Evolutionary conservation across 1,284 basidiomycete genomes (phyloP), one percentile per base, ranked within the genome.

Genomic region (Thelephora terrestris): DNA sequence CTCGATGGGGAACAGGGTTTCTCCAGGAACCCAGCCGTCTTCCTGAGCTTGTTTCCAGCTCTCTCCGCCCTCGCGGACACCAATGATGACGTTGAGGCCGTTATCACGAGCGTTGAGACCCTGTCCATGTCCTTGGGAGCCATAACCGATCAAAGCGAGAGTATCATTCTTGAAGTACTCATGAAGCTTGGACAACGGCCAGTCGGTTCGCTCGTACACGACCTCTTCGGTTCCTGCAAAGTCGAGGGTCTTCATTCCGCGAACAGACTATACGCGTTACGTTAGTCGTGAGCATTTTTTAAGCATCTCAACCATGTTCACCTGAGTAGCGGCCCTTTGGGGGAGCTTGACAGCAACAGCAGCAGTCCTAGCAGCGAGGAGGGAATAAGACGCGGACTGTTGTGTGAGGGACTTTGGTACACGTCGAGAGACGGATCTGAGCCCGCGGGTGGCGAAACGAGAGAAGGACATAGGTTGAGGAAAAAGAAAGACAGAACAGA

Each of bases 151-250:
- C 69, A 99, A 82, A 56, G 95, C 95, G 54, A 99, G 91, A 57
- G 95, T 98, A 72, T 99, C 96, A 66, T 98, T 87, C 75, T 98
- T 98, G 80, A 99, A 96, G 78, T 93, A 96, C 65, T 98, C 93
- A 69, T 98, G 95, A 66, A 99, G 85, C 73, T 91, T 97, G 61
- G 92, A 83, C 53, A 95, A 74, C 39, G 95, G 96, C 96, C 96
- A 99, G 79, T 99, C 95, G 61, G 79, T 80, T 57, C 94, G 91
- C 78, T 99, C 95, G 70, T 97, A 99, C 50, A 99, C 93, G 58
- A 79, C 80, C 75, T 99, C 95, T 64, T 95, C 83, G 55, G 86
- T 86, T 58, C 94, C 93, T 57, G 95, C 92, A 71, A 99, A 99
- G 78, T 98, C 89, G 62, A 99, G 87, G 51, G 94, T 96, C 77